Conservation (phyloP, 2,329 filamentous ascomycete species). For the Arthroderma sp. region DNA sequence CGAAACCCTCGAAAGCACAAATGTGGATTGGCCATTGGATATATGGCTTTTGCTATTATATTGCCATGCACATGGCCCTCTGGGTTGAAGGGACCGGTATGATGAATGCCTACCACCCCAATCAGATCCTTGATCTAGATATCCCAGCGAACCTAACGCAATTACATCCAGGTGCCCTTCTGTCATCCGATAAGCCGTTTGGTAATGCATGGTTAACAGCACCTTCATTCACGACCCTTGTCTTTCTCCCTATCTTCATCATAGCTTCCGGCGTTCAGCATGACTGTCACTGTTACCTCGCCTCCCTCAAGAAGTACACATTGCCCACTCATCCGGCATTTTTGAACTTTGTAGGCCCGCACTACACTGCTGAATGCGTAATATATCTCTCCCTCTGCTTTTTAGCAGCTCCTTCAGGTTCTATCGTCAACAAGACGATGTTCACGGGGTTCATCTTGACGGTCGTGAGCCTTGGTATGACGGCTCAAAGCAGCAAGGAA, state of each 20-base stretch:
- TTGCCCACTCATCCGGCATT: conserved; percentile 65
- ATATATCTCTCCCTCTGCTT: conserved; percentile 71
- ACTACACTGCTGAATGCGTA: conserved; percentile 79
- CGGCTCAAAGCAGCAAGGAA: conserved; percentile 59
- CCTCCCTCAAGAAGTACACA: conserved; percentile 65
- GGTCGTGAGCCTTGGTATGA: conserved; percentile 64
- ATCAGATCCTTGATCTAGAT: too few relatives aligned
- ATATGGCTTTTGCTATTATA: conserved; percentile 66
- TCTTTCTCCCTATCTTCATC: conserved; percentile 52
- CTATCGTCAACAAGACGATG: conserved; percentile 58
- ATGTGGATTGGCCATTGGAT: conserved; percentile 85
- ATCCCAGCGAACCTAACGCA: background rate
- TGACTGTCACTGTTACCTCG: conserved; percentile 56
- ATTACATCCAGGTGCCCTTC: conserved; percentile 5
- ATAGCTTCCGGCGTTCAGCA: conserved; percentile 62
- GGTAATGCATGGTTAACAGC: conserved; percentile 25
- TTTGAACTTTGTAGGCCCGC: conserved; percentile 60
- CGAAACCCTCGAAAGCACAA: conserved; percentile 53
- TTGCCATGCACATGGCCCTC: conserved; percentile 56
- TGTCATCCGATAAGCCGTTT: conserved; percentile 6
- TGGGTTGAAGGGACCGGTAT: conserved; percentile 74
- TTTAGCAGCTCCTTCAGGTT: conserved; percentile 54
- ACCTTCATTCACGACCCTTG: conserved; percentile 38
- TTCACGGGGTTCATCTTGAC: conserved; percentile 61
- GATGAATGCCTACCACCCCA: conserved; percentile 15